Evolutionary conservation across 2,329 filamentous ascomycete species (phyloP), one percentile per base, ranked within the genome.

Genomic region (Paecilomyces dactylethromorphus): DNA sequence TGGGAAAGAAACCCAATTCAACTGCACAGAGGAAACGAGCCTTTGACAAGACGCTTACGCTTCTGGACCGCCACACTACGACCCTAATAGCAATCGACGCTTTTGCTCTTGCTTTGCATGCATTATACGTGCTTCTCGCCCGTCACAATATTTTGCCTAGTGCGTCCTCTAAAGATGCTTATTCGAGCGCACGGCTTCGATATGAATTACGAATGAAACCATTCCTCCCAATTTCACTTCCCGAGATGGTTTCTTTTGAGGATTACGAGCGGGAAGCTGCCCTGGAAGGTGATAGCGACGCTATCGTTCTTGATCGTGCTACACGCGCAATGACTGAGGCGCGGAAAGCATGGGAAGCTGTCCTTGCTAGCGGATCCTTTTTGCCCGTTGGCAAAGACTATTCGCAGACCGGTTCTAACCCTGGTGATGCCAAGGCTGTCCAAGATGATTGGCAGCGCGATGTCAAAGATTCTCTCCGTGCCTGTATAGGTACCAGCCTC

Each of bases 171-270:
- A 57, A 66, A 11, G 65, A 73, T 29, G 86, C 88, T 0, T 95
- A 92, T 70, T 84, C 86, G 58, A 84, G 82, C 15, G 83, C 89
- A 59, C 74, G 80, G 32, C 77, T 92, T 3, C 86, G 91, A 12
- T 92, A 94, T 71, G 89, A 94, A 64, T 77, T 95, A 10, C 88
- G 92, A 59, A 94, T 96, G 90, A 90, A 89, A 67, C 90, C 91
- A 0, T 96, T 95, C 68, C 79, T 87, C 0, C 71, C 78, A 7
- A 82, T 96, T 58, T 82, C 83, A 10, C 79, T 90, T 1, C 89
- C 91, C 0, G 82, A 85, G 60, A 79, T 90, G 12, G 86, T 89
- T 0, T 76, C 83, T 0, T 88, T 84, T 62, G 83, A 85, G 6
- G 83, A 86, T 13, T 91, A 89, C 61, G 72, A 77, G 18, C 69